Evolutionary conservation across 176 grass and related monocot genomes (phyloP).

Genomic region (Zea luxurians): DNA sequence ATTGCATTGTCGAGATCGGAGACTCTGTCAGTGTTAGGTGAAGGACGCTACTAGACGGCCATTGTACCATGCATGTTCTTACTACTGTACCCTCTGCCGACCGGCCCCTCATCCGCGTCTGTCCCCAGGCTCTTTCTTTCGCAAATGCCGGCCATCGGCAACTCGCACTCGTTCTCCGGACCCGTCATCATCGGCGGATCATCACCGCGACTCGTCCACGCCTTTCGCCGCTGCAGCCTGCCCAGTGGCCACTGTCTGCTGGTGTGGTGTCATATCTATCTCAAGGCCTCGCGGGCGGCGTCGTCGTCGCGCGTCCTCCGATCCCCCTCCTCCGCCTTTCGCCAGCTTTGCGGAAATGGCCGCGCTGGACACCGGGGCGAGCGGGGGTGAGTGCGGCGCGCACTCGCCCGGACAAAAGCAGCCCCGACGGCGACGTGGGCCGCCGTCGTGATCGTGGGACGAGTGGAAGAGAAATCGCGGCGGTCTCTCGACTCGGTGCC

Average conservation of each 20-base stretch:
- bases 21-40: conserved; percentile 1
- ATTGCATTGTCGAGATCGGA: background rate
- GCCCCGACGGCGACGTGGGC: background rate
- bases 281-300: background rate
- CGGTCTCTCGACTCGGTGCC: background rate
- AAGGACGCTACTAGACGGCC: background rate
- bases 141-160: background rate
- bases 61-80: conserved; percentile 4
- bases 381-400: conserved; percentile 2
- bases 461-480: background rate
- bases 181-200: background rate
- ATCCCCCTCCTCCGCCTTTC: background rate
- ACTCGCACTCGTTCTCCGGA: background rate
- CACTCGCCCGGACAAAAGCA: conserved; percentile 5
- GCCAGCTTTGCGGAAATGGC: conserved; percentile 16
- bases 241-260: background rate
- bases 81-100: background rate
- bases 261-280: background rate
- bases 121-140: background rate
- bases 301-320: background rate
- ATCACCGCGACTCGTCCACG: background rate
- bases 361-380: background rate
- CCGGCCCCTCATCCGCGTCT: background rate
- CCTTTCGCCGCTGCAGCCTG: background rate
- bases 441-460: background rate